These are phyloP conservation scores for Talaromyces stipitatus DNA, from an alignment of 495 filamentous ascomycete species.

Conservation along the genomic window DNA sequence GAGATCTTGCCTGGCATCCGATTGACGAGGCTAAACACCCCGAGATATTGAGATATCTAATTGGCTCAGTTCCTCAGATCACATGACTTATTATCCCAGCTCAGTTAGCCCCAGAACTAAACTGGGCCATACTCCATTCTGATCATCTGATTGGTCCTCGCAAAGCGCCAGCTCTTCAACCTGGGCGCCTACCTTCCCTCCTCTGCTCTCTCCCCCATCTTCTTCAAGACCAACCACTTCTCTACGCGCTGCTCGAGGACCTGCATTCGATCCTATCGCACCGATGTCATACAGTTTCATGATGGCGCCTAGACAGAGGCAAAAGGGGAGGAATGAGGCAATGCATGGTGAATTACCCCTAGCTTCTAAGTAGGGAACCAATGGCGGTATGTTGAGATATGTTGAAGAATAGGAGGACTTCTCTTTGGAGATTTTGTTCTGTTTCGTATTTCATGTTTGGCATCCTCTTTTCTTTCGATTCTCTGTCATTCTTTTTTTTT, in stretches of 20 bases:
- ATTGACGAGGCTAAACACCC: neutral
- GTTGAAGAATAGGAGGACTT: neutral
- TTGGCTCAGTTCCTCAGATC: neutral
- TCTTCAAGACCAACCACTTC: constrained; percentile 13
- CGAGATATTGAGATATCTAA: no score
- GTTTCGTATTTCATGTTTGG: neutral
- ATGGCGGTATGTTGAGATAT: no score
- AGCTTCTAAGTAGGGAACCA: constrained; percentile 2
- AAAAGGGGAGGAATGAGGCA: neutral
- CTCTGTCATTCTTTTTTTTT: neutral
- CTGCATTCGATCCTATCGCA: constrained; percentile 1
- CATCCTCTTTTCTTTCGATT: neutral
- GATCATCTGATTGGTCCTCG: neutral
- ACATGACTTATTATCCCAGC: neutral
- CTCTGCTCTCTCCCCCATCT: constrained; percentile 2
- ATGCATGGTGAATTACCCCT: neutral
- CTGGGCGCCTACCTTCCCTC: neutral
- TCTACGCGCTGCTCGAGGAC: constrained; percentile 8
- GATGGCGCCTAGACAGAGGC: constrained; percentile 22
- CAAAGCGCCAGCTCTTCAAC: neutral
- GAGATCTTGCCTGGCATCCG: neutral
- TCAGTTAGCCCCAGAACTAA: neutral
- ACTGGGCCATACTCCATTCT: neutral
- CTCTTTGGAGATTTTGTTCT: neutral
- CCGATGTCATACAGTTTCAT: constrained; percentile 28